Conservation (phyloP, 2,329 filamentous ascomycete genomes). For the Monilinia polystroma region DNA sequence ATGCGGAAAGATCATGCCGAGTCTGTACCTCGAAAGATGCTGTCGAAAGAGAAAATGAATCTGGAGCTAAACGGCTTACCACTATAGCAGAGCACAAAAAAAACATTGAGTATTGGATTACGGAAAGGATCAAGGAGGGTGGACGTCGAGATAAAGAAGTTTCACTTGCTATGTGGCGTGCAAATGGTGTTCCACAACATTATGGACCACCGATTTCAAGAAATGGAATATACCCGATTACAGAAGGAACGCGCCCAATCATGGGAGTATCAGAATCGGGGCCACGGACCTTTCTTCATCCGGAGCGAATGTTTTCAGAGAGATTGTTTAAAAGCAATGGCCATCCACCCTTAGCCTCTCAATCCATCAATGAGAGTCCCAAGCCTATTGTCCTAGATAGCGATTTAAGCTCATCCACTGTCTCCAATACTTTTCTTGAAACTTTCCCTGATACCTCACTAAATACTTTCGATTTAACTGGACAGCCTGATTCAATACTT, state of each 20-base stretch:
- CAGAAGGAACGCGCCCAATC: neutral
- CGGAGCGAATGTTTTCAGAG: conserved; percentile 11
- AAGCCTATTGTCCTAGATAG: too few relatives aligned
- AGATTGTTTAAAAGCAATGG: neutral
- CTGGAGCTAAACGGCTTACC: neutral
- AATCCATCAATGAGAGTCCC: neutral
- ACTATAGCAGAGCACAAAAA: neutral
- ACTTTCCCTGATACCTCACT: neutral
- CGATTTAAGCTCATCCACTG: neutral
- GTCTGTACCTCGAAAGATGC: conserved; percentile 22
- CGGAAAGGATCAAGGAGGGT: neutral
- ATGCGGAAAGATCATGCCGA: conserved; percentile 29
- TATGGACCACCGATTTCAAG: neutral
- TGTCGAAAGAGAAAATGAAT: neutral
- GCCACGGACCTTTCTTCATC: neutral
- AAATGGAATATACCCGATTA: neutral
- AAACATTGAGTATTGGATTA: conserved; percentile 12
- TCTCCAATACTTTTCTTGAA: neutral
- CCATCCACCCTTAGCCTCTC: neutral
- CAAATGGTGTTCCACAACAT: conserved; percentile 10
- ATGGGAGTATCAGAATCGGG: neutral
- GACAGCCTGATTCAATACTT: neutral
- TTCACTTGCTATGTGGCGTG: neutral
- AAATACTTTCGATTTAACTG: too few relatives aligned
- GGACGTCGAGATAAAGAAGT: conserved; percentile 16